Conservation (phyloP, 2,329 filamentous ascomycete genomes). For the Talaromyces sp. region DNA sequence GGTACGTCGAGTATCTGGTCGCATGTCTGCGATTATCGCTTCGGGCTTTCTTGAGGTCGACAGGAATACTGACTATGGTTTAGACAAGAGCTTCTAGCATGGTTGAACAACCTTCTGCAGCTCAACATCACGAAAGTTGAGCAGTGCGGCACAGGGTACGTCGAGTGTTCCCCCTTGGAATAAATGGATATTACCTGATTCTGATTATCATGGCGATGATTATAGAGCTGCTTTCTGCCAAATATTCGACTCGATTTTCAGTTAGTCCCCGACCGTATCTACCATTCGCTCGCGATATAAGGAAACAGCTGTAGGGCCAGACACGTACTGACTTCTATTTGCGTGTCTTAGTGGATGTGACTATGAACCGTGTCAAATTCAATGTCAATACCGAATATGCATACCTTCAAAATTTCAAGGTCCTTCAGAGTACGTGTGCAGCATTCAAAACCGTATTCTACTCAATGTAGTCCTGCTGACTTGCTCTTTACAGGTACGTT, state of each 20-base stretch:
- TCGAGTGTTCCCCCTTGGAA: background rate
- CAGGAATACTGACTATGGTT: conserved; percentile 8
- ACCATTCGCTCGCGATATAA: background rate
- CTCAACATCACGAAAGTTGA: conserved; percentile 98
- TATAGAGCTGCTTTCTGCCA: conserved; percentile 88
- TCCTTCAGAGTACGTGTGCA: conserved; percentile 79
- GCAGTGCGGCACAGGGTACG: conserved; percentile 95
- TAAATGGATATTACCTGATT: conserved; percentile 24
- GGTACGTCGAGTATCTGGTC: conserved; percentile 43
- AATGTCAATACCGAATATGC: conserved; percentile 96
- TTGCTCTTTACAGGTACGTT: conserved; percentile 61
- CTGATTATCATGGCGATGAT: conserved; percentile 19
- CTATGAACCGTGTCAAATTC: conserved; percentile 96
- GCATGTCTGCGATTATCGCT: background rate
- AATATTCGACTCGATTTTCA: conserved; percentile 97
- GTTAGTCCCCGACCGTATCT: conserved; percentile 40
- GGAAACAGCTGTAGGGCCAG: background rate
- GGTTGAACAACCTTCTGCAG: conserved; percentile 96
- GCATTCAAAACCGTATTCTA: background rate
- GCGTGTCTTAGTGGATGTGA: conserved; percentile 66
- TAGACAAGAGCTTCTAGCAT: conserved; percentile 93
- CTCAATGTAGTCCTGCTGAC: background rate
- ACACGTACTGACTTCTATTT: background rate
- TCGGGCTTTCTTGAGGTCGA: background rate
- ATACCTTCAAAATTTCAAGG: conserved; percentile 97